A percentile compares a stretch with the other conserved stretches of the same genome.
These are phyloP conservation scores for Diaporthe eres DNA, from an alignment of 2,329 filamentous ascomycete genomes.

Conservation along the genomic window DNA sequence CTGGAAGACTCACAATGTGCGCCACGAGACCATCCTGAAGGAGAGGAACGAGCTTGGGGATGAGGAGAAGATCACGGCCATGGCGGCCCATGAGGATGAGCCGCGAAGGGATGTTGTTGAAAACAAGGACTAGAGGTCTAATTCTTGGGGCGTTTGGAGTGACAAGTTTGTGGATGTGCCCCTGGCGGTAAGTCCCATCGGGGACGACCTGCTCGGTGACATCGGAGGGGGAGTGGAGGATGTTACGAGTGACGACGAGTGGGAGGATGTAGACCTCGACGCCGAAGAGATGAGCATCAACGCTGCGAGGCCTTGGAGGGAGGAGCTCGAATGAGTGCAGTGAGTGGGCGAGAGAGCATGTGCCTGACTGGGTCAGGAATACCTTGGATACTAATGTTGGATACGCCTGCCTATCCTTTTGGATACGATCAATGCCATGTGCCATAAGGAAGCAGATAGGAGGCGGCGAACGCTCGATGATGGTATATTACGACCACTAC, in stretches of 20 bases:
- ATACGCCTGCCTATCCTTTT: slow-evolving; percentile 12
- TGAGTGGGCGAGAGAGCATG: no score
- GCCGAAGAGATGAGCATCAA: slow-evolving; percentile 17
- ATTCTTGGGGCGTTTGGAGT: slow-evolving; percentile 7
- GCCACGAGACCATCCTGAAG: slow-evolving; percentile 48
- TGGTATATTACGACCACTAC: slow-evolving; percentile 22
- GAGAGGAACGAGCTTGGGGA: slow-evolving; percentile 54
- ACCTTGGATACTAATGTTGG: slow-evolving; percentile 28
- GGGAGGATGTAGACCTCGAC: slow-evolving; percentile 32
- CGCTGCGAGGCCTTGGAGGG: slow-evolving; percentile 21
- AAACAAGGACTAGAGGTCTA: slow-evolving; percentile 31
- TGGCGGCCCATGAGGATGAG: slow-evolving; percentile 45
- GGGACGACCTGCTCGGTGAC: slow-evolving; percentile 9
- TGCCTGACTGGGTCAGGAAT: slow-evolving; percentile 2
- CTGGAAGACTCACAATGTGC: slow-evolving; percentile 58
- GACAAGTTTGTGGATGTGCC: slow-evolving; percentile 32
- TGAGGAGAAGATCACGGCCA: slow-evolving; percentile 51
- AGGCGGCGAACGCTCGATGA: not conserved
- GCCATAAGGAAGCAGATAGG: slow-evolving; percentile 1
- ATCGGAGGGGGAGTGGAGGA: not conserved
- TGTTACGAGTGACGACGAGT: slow-evolving; percentile 12
- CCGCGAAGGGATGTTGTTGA: not conserved
- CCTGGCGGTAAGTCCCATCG: slow-evolving; percentile 16
- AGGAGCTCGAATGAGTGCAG: slow-evolving; percentile 27
- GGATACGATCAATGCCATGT: slow-evolving; percentile 1